These are phyloP conservation scores for Pseudomicrostroma phylloplanum DNA, from an alignment of 1,284 basidiomycete genomes.

Conservation along the genomic window DNA sequence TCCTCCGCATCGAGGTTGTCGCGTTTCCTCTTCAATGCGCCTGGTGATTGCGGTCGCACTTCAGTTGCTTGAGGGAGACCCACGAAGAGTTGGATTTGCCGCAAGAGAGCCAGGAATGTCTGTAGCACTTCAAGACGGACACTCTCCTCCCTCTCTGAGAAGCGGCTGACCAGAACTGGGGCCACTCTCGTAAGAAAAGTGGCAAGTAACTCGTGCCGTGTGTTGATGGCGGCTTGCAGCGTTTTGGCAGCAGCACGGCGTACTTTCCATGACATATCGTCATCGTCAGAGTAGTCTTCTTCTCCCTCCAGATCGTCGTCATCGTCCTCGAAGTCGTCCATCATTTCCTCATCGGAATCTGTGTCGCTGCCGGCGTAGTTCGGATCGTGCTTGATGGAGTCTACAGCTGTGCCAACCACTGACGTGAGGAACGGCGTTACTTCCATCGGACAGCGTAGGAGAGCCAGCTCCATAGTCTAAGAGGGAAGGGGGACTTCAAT, in stretches of 20 bases:
- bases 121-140: slow-evolving; percentile 90
- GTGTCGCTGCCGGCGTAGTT: slow-evolving; percentile 75
- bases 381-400: slow-evolving; percentile 90
- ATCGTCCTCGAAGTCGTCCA: slow-evolving; percentile 20
- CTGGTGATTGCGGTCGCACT: slow-evolving; percentile 55
- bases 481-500: background rate
- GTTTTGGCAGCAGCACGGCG: slow-evolving; percentile 87
- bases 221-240: slow-evolving; percentile 73
- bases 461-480: slow-evolving; percentile 58
- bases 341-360: slow-evolving; percentile 68
- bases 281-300: slow-evolving; percentile 65
- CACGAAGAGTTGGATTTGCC: slow-evolving; percentile 62
- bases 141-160: slow-evolving; percentile 89
- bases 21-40: slow-evolving; percentile 50
- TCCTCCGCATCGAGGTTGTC: slow-evolving; percentile 30
- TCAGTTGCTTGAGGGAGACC: slow-evolving; percentile 58
- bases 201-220: slow-evolving; percentile 75
- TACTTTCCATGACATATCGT: slow-evolving; percentile 98
- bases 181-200: slow-evolving; percentile 76
- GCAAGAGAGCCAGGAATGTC: slow-evolving; percentile 72
- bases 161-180: slow-evolving; percentile 78
- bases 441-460: slow-evolving; percentile 75
- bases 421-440: slow-evolving; percentile 65
- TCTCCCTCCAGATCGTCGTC: slow-evolving; percentile 54
- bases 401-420: slow-evolving; percentile 65